A percentile compares a stretch with the other conserved stretches of the same genome.
Evolutionary conservation across 2,329 filamentous ascomycete species (phyloP).

Genomic region (Penicillium brasilianum): DNA sequence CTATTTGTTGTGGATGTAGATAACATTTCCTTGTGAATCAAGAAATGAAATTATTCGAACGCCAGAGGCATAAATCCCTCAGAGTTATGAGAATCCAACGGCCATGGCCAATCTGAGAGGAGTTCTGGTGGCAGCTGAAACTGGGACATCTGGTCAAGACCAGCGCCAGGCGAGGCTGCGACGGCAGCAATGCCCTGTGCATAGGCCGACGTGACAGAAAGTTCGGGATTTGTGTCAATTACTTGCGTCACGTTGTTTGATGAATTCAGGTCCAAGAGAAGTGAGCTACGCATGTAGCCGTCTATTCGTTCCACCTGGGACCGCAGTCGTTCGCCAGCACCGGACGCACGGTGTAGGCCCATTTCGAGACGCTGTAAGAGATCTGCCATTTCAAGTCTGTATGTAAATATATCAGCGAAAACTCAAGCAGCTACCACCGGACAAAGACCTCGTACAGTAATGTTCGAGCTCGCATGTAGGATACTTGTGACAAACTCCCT

Average conservation of each 20-base stretch:
- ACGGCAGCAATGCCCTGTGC: slow-evolving; percentile 8
- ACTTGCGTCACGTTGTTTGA: slow-evolving; percentile 14
- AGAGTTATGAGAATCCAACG: slow-evolving; percentile 28
- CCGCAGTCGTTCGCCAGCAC: slow-evolving; percentile 47
- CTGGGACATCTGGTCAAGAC: slow-evolving; percentile 35
- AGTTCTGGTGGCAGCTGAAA: slow-evolving; percentile 50
- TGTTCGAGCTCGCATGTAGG: slow-evolving; percentile 49
- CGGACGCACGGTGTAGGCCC: slow-evolving; percentile 46
- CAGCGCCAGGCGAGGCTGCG: slow-evolving; percentile 15
- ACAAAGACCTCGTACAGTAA: slow-evolving; percentile 49
- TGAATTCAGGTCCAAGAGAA: slow-evolving; percentile 20
- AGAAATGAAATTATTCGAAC: slow-evolving; percentile 23
- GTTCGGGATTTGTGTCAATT: slow-evolving; percentile 15
- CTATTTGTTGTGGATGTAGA: too few relatives aligned
- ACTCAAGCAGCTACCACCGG: too few relatives aligned
- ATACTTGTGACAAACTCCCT: slow-evolving; percentile 47
- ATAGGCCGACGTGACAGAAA: slow-evolving; percentile 15
- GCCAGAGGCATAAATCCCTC: slow-evolving; percentile 31
- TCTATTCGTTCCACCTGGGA: slow-evolving; percentile 53
- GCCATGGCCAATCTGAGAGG: slow-evolving; percentile 51
- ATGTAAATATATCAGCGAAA: neutral
- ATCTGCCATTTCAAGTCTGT: slow-evolving; percentile 49
- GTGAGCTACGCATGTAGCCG: slow-evolving; percentile 45
- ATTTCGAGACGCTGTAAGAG: slow-evolving; percentile 52
- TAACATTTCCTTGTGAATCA: neutral